A percentile compares a stretch with the other conserved stretches of the same genome.
phyloP scores from a whole-genome alignment of 345 rosid species.

The Eucalyptus cloeziana region DNA sequence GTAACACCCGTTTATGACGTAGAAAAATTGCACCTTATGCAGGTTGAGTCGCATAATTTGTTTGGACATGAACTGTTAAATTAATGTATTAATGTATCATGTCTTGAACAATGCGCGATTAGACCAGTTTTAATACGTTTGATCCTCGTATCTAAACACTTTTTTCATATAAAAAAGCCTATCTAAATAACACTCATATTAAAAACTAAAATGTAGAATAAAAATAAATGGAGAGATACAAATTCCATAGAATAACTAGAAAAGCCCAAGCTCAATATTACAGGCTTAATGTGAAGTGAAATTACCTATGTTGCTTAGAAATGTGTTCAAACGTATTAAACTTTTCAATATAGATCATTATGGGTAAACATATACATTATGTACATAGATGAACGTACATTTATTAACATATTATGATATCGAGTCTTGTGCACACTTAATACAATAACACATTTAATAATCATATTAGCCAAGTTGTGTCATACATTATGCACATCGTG shows the following conservation, averaged over 20 bases:
- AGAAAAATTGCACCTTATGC: too few species aligned
- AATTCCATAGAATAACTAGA: neutral
- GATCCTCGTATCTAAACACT: neutral
- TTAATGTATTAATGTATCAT: neutral
- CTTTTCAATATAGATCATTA: fast-evolving
- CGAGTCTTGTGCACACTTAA: neutral
- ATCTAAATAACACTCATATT: neutral
- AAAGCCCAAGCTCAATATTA: neutral
- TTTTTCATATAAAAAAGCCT: neutral
- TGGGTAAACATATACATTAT: neutral
- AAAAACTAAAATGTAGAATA: neutral
- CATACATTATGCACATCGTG: neutral
- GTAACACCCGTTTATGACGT: too few species aligned
- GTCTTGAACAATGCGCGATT: neutral
- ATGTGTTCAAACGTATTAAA: neutral
- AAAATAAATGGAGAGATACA: neutral
- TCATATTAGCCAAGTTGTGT: neutral
- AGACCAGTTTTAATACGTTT: neutral
- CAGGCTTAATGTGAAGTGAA: neutral
- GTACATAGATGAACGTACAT: neutral
- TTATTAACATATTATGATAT: neutral
- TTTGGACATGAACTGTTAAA: neutral
- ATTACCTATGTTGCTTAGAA: neutral
- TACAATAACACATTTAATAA: neutral
- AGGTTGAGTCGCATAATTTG: too few species aligned